Base-by-base conservation (phyloP, 352 stramenopile species). In the Aphanomyces astaci region DNA sequence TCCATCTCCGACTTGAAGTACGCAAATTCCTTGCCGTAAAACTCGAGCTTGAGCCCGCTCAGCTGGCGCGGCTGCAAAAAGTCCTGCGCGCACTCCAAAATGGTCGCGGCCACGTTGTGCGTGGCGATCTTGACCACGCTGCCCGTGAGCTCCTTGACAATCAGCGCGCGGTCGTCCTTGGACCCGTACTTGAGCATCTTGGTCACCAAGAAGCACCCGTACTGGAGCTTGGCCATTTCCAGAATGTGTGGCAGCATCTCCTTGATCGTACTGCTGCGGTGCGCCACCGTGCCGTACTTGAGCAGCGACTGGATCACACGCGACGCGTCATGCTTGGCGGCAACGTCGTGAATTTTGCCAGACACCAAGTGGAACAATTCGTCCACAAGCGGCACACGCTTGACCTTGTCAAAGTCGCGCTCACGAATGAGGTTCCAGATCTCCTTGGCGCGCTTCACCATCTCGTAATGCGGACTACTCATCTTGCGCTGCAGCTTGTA, bases 121-220 rank as follows among this genome's bases (percentile, higher is more conserved):
- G 97, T 97, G 31, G 82, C 93, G 22, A 98, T 73, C 67, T 96
- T 88, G 39, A 94, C 86, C 30, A 97, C 92, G 64, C 98, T 79
- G 51, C 94, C 95, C 32, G 93, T 97, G 52, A 98, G 80, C 72
- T 92, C 87, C 88, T 98, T 96, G 63, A 92, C 78, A 59, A 94
- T 84, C 15, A 74, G 71, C 25, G 78, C 81, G 39, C 90, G 88
- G 67, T 96, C 81, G 48, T 92, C 76, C 30, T 82, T 82, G 56
- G 75, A 79, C 70, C 90, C 92, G 78, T 98, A 98, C 72, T 97
- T 93, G 77, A 98, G 96, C 75, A 98, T 92, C 75, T 98, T 98
- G 60, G 98, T 84, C 65, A 98, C 93, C n/a, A 97, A 77, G 77
- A 98, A 98, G 82, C 93, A 92, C n/a, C 86, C 90, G 77, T 99